phyloP scores from a whole-genome alignment of 2,329 filamentous ascomycete species.

The Aspergillus pseudotamarii region DNA sequence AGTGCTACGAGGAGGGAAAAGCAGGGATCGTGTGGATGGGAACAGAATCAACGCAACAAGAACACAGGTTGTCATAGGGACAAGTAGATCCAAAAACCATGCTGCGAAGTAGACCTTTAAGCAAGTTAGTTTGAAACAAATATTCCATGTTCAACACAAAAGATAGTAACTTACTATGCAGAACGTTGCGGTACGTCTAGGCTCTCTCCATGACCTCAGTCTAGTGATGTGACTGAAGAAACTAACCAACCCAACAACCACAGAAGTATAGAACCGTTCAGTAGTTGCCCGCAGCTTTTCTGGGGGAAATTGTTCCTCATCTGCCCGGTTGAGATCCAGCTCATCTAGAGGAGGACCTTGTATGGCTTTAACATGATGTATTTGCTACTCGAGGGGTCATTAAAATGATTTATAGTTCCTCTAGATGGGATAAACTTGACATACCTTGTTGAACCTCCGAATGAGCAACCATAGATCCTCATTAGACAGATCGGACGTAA shows the following conservation, averaged over 20 bases:
- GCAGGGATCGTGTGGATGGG: conserved; percentile 60
- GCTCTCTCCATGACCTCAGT: conserved; percentile 78
- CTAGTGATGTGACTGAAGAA: conserved; percentile 74
- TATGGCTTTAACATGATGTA: conserved; percentile 72
- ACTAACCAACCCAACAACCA: conserved; percentile 67
- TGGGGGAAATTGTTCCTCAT: conserved; percentile 80
- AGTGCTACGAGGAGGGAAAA: conserved; percentile 72
- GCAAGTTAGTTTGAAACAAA: neutral
- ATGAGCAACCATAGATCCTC: conserved; percentile 75
- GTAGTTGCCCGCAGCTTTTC: conserved; percentile 78
- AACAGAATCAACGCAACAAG: conserved; percentile 68
- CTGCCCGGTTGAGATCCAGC: conserved; percentile 77
- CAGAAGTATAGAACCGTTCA: conserved; percentile 79
- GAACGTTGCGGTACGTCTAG: conserved; percentile 67
- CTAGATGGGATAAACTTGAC: neutral
- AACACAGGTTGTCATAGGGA: conserved; percentile 61
- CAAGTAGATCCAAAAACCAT: conserved; percentile 72
- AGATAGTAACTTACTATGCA: conserved; percentile 48
- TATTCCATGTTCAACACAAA: too few species aligned
- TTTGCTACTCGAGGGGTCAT: conserved; percentile 52
- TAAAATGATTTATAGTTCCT: conserved; percentile 6
- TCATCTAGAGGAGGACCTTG: conserved; percentile 62
- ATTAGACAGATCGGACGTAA: conserved; percentile 70
- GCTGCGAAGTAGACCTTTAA: conserved; percentile 60
- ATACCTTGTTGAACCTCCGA: conserved; percentile 72